These are phyloP conservation scores for Diutina siamensis DNA, from an alignment of 1,139 yeast species.

Conservation along the genomic window DNA sequence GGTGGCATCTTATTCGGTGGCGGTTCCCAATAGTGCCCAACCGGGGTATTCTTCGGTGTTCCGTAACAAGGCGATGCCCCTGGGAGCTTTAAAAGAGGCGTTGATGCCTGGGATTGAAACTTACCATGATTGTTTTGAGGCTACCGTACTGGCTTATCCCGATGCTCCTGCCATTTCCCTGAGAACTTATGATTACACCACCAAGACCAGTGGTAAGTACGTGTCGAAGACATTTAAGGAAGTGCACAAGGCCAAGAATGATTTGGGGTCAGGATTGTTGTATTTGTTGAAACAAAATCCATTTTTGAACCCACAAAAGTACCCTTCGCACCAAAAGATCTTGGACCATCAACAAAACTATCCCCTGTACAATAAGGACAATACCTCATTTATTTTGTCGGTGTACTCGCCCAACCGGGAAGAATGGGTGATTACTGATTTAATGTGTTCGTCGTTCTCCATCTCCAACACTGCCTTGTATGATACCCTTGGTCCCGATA, in stretches of 20 bases:
- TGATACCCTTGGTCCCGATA: constrained; percentile 17
- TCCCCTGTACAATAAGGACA: constrained; percentile 12
- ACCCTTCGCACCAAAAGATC: constrained; percentile 20
- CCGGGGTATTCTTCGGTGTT: constrained; percentile 23
- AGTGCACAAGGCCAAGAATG: constrained; percentile 14
- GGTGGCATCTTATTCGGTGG: constrained; percentile 12
- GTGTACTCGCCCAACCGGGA: constrained; percentile 15
- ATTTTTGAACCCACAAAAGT: constrained; percentile 14
- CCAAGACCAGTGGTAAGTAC: constrained; percentile 15
- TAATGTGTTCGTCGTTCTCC: constrained; percentile 13
- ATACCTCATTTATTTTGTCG: constrained; percentile 14
- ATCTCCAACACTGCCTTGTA: constrained; percentile 19
- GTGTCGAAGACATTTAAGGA: constrained; percentile 14
- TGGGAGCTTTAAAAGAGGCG: constrained; percentile 7
- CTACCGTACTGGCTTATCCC: constrained; percentile 13
- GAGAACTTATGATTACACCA: constrained; percentile 21
- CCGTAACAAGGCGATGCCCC: constrained; percentile 15
- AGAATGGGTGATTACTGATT: constrained; percentile 17
- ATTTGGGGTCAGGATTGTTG: constrained; percentile 24
- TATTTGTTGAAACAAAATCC: constrained; percentile 20
- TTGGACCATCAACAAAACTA: constrained; percentile 16
- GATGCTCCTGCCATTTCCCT: constrained; percentile 20
- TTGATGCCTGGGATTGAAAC: constrained; percentile 19
- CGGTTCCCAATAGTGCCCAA: constrained; percentile 20
- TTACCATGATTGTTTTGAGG: constrained; percentile 16